phyloP scores from a whole-genome alignment of 2,329 filamentous ascomycete genomes.

The Cordyceps pruinosa region DNA sequence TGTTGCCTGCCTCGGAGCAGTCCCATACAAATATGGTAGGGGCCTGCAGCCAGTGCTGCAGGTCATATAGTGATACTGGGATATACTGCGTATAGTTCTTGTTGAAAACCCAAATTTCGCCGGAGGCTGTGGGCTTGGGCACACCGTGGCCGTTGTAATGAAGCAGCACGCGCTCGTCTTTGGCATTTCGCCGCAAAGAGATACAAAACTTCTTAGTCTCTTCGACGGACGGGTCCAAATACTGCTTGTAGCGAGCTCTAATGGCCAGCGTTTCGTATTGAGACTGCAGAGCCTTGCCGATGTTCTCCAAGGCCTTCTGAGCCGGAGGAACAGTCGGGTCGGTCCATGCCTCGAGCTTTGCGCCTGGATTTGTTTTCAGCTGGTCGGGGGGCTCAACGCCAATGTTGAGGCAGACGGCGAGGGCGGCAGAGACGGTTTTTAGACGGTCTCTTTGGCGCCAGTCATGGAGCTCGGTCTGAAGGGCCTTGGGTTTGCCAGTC shows the following conservation, averaged over 20 bases:
- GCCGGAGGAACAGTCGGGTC: constrained; percentile 77
- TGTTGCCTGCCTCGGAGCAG: constrained; percentile 92
- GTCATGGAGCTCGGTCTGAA: constrained; percentile 65
- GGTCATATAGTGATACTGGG: constrained; percentile 86
- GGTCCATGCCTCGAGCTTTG: constrained; percentile 94
- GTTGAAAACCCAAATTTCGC: constrained; percentile 99
- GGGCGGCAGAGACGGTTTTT: constrained; percentile 91
- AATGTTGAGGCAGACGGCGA: constrained; percentile 93
- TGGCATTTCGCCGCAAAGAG: constrained; percentile 82
- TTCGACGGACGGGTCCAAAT: constrained; percentile 91
- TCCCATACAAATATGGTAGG: constrained; percentile 97
- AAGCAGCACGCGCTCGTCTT: constrained; percentile 92
- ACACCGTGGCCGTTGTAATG: constrained; percentile 99
- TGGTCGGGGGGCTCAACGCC: constrained; percentile 96
- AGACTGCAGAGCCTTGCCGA: constrained; percentile 89
- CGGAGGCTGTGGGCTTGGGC: constrained; percentile 87
- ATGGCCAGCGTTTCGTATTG: constrained; percentile 96
- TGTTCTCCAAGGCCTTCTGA: constrained; percentile 84
- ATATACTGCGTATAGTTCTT: constrained; percentile 99
- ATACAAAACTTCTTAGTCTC: constrained; percentile 96
- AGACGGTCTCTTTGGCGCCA: constrained; percentile 96
- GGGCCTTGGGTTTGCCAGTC: constrained; percentile 74
- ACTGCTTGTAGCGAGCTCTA: constrained; percentile 94
- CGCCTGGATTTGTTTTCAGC: constrained; percentile 87
- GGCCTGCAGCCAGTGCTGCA: constrained; percentile 92